Base-by-base conservation (phyloP, 495 filamentous ascomycete genomes). In the Penicillium steckii region DNA sequence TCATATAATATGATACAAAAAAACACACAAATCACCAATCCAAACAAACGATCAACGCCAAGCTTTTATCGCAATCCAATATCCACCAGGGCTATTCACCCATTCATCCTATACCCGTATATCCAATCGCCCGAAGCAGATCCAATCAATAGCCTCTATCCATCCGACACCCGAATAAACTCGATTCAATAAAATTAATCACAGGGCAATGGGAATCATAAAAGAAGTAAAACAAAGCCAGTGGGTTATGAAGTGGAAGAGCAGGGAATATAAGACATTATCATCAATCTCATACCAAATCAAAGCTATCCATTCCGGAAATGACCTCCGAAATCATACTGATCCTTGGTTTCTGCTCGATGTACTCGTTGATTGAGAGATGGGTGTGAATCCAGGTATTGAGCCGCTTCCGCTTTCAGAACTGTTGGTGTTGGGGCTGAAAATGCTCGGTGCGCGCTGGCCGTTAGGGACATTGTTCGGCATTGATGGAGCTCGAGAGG, bases 371-470 rank as follows among this genome's bases (percentile, higher is more conserved):
- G 10, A 7, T n/a, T 33, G 46, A 13, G 59, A 50, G 43, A 59
- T 61, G 8, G 57, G 52, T 12, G 53, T 48, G 24, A 57, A 64
- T 18, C 49, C 62, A 4, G 54, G 47, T 15, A 60, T 22, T 19
- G 60, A 56, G 0, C 47, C 41, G 3, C 26, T 46, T 33, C 26
- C 55, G 25, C 57, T 59, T 0, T 66, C 61, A 15, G 57, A 33
- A 12, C 52, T 53, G 13, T 45, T 56, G 10, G 55, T 54, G n/a
- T 56, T 44, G 12, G 57, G 52, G 7, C 60, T 45, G 27, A 57
- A 66, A 19, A 61, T 55, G 10, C 37, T 61, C 1, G 60, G 55
- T 32, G 45, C 32, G 27, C 49, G 63, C 35, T 43, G 22, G 33
- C 8, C 27, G 46, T 9, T 19, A 6, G 18, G 24, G 8, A 37